Evolutionary conservation across 208 protist species (phyloP).

Genomic region (Leishmania tarentolae): DNA sequence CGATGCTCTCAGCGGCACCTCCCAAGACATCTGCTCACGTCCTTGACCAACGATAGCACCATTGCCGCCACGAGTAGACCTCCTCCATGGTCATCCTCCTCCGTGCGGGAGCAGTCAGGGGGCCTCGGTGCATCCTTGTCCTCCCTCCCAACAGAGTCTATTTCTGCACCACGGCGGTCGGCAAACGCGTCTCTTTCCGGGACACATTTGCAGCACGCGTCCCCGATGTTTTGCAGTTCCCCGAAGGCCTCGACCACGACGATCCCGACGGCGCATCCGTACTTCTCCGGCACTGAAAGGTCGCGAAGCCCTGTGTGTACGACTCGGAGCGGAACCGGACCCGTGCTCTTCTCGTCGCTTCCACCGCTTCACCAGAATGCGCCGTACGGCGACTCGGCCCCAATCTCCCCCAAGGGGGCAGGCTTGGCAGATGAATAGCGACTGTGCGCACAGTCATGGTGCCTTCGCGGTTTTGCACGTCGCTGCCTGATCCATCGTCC

Average conservation of each 20-base stretch:
- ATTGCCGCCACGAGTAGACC: not conserved
- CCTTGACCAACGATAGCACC: not conserved
- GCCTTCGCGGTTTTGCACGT: not conserved
- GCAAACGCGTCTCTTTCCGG: not conserved
- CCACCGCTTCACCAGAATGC: not conserved
- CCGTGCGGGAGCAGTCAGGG: not conserved
- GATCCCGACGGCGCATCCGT: not conserved
- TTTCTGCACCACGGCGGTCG: not conserved
- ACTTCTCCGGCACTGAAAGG: not conserved
- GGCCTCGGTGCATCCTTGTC: not conserved
- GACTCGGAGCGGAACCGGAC: not conserved
- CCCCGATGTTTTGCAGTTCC: not conserved
- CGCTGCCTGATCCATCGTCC: not conserved
- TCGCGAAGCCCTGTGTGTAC: not conserved
- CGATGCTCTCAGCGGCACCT: not conserved
- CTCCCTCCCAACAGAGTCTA: not conserved
- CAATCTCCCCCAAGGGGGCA: not conserved
- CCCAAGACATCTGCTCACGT: not conserved
- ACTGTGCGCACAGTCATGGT: not conserved
- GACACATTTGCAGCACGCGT: not conserved
- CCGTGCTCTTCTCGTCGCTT: not conserved
- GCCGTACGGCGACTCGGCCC: not conserved
- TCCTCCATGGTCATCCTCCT: not conserved
- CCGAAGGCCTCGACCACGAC: not conserved
- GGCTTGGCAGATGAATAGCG: too few relatives aligned